Base-by-base conservation (phyloP, 495 filamentous ascomycete genomes). In the Letharia lupina region DNA sequence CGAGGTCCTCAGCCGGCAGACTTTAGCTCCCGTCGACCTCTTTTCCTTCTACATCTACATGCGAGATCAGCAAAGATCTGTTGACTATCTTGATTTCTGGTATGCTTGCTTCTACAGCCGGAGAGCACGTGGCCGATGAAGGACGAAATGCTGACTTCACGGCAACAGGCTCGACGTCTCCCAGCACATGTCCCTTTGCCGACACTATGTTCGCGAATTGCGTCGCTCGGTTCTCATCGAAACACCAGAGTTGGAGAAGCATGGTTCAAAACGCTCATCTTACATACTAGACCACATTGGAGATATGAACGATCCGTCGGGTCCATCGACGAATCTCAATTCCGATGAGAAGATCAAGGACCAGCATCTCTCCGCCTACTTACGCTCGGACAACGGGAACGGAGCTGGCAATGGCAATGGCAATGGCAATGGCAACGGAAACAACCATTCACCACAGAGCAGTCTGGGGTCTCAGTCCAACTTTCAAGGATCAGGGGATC, bases 41-140 rank as follows among this genome's bases (percentile, higher is more conserved):
- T 98, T 94, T 79, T 96, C 93, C 4, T 98, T 98, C 81, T 98
- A 98, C 81, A 98, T 99, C 71, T 99, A 96, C 77, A 99, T 99
- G 94, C 84, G 94, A 65, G 95, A 99, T 75, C 92, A 97, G 77
- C 93, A 98, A 74, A 85, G 93, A 74, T 96, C 93, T 6, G 92
- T 99, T 12, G 94, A 99, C 72, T 98, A 98, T 71, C 81, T 99
- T 18, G 94, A 99, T 75, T 99, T 99, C 76, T 99, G 95, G 94
- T 98, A 80, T 35, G 80, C 59, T 48, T 58, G 2, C 9, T 58
- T 58, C 56, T 16, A 35, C 10, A 52, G 31, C 56, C 68, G 56
- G 61, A 31, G 44, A 42, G 18, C 20, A 50, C 13, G 31, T 35
- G 28, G 31, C 35, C 10, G n/a, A 65, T 23, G 20, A 16, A 13